Conservation (phyloP, 495 filamentous ascomycete genomes). For the Ascobolus immersus region DNA sequence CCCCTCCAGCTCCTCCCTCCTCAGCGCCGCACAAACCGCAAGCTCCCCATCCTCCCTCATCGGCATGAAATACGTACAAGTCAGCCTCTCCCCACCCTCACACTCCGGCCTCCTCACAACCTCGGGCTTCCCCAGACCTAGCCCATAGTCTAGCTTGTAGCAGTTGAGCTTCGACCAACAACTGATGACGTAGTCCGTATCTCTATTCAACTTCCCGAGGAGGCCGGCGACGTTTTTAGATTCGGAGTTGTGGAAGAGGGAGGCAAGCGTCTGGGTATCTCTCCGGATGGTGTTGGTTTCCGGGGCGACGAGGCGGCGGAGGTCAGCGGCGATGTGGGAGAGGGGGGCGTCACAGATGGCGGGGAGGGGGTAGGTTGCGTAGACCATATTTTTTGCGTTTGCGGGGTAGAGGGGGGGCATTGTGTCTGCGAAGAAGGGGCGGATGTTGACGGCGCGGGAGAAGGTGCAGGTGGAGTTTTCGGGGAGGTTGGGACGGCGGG, state of each 20-base stretch:
- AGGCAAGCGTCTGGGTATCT: slow-evolving; percentile 21
- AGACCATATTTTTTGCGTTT: too few relatives aligned
- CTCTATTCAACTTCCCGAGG: slow-evolving; percentile 14
- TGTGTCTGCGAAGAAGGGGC: too few relatives aligned
- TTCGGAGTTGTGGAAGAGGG: slow-evolving; percentile 15
- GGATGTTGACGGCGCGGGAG: slow-evolving; percentile 28
- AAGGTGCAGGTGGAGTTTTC: slow-evolving; percentile 16
- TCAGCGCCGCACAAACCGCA: too few relatives aligned
- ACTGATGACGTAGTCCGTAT: slow-evolving; percentile 24
- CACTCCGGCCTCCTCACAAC: slow-evolving; percentile 26
- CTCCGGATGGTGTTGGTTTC: slow-evolving; percentile 15
- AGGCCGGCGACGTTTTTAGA: slow-evolving; percentile 17
- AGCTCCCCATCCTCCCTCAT: too few relatives aligned
- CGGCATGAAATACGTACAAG: too few relatives aligned
- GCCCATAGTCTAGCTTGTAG: slow-evolving; percentile 24
- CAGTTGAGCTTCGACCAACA: slow-evolving; percentile 27
- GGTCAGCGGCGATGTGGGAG: slow-evolving; percentile 19
- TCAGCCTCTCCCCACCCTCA: too few relatives aligned
- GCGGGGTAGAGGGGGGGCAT: too few relatives aligned
- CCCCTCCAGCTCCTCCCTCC: too few relatives aligned
- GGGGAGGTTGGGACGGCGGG: slow-evolving; percentile 19
- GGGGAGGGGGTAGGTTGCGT: too few relatives aligned
- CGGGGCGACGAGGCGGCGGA: slow-evolving; percentile 23
- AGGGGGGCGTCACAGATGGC: slow-evolving; percentile 19
- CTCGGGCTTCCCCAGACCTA: slow-evolving; percentile 24